Evolutionary conservation across 768 basidiomycete species (phyloP), one percentile per base, ranked within the genome.

Genomic region (Crassisporium funariophilum): DNA sequence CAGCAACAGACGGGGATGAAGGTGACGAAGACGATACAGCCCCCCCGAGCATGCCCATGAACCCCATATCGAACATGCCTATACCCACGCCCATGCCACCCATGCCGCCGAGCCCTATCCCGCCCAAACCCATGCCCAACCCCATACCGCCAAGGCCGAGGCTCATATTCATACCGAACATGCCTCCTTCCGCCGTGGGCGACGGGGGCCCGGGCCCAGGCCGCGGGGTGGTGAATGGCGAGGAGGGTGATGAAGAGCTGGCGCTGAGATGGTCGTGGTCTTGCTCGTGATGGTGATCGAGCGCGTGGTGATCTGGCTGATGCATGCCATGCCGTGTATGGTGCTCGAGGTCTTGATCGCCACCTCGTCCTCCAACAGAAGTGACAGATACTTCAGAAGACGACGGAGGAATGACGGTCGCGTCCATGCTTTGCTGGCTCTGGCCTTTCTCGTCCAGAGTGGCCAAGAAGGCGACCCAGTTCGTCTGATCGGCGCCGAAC

Each of bases 31-130:
- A 45, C 37, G 23, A 36, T 44, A 38, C 42, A 37, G 25, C 53
- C 45, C 33, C 33, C 16, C 43, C 37, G 24, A 54, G 41, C 24
- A 53, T 44, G 39, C 21, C 53, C 42, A 60, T n/a, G n/a, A 55
- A 43, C 44, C 58, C 39, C 62, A 65, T 35, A 57, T 65, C 55
- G 42, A 64, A 45, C 63, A 66, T 49, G 43, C 57, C 43, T 49
- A 53, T 43, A n/a, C n/a, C n/a, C n/a, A n/a, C n/a, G 5, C 43
- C 41, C 49, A 44, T 49, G 10, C 27, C 45, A 37, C 21, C 9
- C 9, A 5, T 21, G 37, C 46, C 36, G 7, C 45, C 44, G 24
- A 46, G 23, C 8, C 45, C 45, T 17, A 46, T n/a, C n/a, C n/a
- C n/a, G n/a, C n/a, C n/a, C n/a, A n/a, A n/a, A n/a, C n/a, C n/a